A percentile compares a stretch with the other conserved stretches of the same genome.
These are phyloP conservation scores for Vigna hirtella DNA, from an alignment of 306 rosid species.

Conservation along the genomic window DNA sequence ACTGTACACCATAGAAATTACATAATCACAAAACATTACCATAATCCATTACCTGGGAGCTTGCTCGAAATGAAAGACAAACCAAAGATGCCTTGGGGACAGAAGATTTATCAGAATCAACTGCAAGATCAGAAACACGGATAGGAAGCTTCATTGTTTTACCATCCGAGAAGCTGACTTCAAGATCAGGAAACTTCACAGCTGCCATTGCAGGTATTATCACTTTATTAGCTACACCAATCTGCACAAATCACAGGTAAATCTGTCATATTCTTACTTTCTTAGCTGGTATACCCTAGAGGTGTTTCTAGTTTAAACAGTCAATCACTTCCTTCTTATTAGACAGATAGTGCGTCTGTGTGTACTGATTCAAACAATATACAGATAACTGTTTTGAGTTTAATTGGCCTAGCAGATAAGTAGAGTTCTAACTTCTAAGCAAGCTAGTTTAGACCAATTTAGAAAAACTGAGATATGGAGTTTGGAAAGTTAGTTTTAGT, in stretches of 20 bases:
- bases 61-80: constrained; percentile 87
- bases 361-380: constrained; percentile 17
- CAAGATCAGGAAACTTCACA: constrained; percentile 75
- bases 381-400: constrained; percentile 1
- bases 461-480: constrained; percentile 9
- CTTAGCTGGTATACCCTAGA: constrained; percentile 4
- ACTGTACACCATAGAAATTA: constrained; percentile 25
- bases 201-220: constrained; percentile 75
- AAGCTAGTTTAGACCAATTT: constrained; percentile 14
- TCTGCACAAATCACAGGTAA: constrained; percentile 52
- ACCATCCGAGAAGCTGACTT: constrained; percentile 67
- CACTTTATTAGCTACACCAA: constrained; percentile 73
- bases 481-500: constrained; percentile 13
- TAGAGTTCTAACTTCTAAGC: constrained; percentile 5
- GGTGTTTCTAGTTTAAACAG: constrained; percentile 31
- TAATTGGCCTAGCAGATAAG: constrained; percentile 27
- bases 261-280: constrained; percentile 26
- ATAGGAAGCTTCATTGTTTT: constrained; percentile 73
- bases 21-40: constrained; percentile 32
- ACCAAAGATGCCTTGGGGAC: constrained; percentile 71
- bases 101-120: constrained; percentile 45
- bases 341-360: background rate
- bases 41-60: constrained; percentile 64
- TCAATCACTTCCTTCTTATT: background rate
- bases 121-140: constrained; percentile 46